Percentiles rank a stretch among this genome's conserved stretches.
Conservation (phyloP, 192 early-diverging fungal species). For the Dissophora globulifera region DNA sequence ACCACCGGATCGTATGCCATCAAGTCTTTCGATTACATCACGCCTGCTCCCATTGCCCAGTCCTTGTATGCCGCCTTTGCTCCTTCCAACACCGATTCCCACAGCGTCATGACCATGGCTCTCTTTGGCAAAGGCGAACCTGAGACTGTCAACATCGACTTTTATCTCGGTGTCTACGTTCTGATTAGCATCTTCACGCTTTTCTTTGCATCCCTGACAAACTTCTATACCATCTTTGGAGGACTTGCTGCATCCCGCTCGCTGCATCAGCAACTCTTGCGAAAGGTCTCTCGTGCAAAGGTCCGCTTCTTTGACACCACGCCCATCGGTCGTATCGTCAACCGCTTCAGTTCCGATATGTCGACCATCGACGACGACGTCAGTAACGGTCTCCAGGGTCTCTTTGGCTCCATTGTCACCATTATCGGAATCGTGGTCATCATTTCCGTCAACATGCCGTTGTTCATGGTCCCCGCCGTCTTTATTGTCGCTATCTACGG, state of each 20-base stretch:
- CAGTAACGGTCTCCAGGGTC: constrained; percentile 61
- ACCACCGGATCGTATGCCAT: constrained; percentile 35
- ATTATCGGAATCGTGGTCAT: constrained; percentile 69
- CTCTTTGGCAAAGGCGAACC: constrained; percentile 26
- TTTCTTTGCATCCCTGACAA: constrained; percentile 51
- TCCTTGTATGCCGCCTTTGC: constrained; percentile 29
- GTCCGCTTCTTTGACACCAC: constrained; percentile 92
- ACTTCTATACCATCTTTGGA: constrained; percentile 57
- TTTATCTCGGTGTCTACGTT: constrained; percentile 73
- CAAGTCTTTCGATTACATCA: constrained; percentile 20
- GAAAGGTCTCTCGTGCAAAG: constrained; percentile 70
- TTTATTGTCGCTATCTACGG: constrained; percentile 69
- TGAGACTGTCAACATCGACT: constrained; percentile 60
- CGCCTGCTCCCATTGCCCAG: constrained; percentile 22
- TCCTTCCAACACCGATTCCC: not conserved
- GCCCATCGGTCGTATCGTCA: constrained; percentile 84
- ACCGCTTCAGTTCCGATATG: constrained; percentile 91
- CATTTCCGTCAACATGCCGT: constrained; percentile 73
- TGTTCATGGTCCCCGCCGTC: constrained; percentile 74
- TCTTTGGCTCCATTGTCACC: constrained; percentile 62
- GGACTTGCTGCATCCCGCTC: constrained; percentile 67
- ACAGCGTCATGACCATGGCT: constrained; percentile 31
- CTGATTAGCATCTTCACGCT: constrained; percentile 61
- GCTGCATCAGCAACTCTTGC: constrained; percentile 68
- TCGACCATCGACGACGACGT: constrained; percentile 78